Conservation (phyloP, 768 basidiomycete species). For the Boletellus ananas region DNA sequence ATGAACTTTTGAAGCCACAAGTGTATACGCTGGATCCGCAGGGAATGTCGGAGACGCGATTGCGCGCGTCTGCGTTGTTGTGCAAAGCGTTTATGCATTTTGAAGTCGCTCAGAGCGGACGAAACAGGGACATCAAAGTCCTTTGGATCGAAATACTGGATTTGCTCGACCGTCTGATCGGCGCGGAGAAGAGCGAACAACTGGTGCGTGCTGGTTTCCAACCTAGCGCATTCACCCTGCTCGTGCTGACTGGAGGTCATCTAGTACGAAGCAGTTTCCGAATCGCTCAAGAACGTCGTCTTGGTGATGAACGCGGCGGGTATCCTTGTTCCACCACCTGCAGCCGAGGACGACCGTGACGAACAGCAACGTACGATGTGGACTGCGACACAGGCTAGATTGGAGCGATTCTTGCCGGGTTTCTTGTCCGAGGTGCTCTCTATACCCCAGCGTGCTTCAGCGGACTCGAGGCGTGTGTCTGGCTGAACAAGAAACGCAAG, state of each 20-base stretch:
- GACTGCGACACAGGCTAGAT: conserved; percentile 78
- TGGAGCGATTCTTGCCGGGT: conserved; percentile 90
- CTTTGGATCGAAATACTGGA: conserved; percentile 91
- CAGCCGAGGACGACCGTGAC: conserved; percentile 43
- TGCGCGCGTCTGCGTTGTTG: conserved; percentile 83
- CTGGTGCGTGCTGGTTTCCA: conserved; percentile 46
- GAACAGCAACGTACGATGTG: conserved; percentile 71
- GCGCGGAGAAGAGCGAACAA: conserved; percentile 78
- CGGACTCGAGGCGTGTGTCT: conserved; percentile 12
- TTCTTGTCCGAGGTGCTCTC: conserved; percentile 75
- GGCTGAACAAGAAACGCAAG: conserved; percentile 11
- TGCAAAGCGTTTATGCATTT: conserved; percentile 97
- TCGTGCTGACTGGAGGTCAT: conserved; percentile 6
- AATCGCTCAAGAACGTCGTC: conserved; percentile 94
- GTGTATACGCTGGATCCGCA: conserved; percentile 73
- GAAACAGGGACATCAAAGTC: conserved; percentile 59
- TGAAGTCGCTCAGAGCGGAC: conserved; percentile 65
- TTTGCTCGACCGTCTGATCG: conserved; percentile 84
- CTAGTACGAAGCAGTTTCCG: conserved; percentile 92
- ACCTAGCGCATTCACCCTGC: not conserved
- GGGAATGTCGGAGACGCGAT: conserved; percentile 87
- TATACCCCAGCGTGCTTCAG: conserved; percentile 21
- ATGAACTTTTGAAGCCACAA: conserved; percentile 85
- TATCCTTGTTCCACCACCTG: conserved; percentile 64
- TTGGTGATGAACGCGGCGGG: conserved; percentile 92